Percentiles rank a stretch among this genome's conserved stretches.
These are phyloP conservation scores for Smithsoniella earleae DNA, from an alignment of 163 green algal species.

Conservation along the genomic window DNA sequence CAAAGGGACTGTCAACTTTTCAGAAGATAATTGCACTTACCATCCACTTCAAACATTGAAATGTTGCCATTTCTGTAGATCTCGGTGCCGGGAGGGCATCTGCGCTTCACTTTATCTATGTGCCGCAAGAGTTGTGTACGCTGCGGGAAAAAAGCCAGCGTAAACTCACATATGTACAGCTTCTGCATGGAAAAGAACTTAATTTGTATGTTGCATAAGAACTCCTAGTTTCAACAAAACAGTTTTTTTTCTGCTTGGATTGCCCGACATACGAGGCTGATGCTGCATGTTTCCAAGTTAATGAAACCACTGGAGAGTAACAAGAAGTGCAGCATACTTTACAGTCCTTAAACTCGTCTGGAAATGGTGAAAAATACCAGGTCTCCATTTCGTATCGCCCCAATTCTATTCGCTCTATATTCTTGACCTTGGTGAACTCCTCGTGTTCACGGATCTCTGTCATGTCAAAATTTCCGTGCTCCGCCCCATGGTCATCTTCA, in stretches of 20 bases:
- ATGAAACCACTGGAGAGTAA: too few species aligned
- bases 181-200: constrained; percentile 57
- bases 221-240: too few species aligned
- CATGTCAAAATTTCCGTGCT: constrained; percentile 84
- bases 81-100: constrained; percentile 91
- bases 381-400: constrained; percentile 91
- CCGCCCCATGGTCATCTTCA: constrained; percentile 64
- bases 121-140: constrained; percentile 83
- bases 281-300: too few species aligned
- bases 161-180: constrained; percentile 81
- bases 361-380: constrained; percentile 98
- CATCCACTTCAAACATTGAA: constrained; percentile 81
- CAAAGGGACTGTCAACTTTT: too few species aligned
- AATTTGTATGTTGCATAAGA: too few species aligned
- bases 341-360: constrained; percentile 80
- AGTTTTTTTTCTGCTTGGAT: too few species aligned
- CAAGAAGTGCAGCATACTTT: constrained; percentile 44
- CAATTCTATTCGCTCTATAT: constrained; percentile 90
- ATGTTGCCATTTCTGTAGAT: constrained; percentile 90
- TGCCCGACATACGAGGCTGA: too few species aligned
- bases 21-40: neutral
- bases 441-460: constrained; percentile 86
- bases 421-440: constrained; percentile 99
- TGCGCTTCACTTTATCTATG: constrained; percentile 74
- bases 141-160: constrained; percentile 75